Evolutionary conservation across 2,329 filamentous ascomycete genomes (phyloP).

Genomic region (Cladophialophora immunda): DNA sequence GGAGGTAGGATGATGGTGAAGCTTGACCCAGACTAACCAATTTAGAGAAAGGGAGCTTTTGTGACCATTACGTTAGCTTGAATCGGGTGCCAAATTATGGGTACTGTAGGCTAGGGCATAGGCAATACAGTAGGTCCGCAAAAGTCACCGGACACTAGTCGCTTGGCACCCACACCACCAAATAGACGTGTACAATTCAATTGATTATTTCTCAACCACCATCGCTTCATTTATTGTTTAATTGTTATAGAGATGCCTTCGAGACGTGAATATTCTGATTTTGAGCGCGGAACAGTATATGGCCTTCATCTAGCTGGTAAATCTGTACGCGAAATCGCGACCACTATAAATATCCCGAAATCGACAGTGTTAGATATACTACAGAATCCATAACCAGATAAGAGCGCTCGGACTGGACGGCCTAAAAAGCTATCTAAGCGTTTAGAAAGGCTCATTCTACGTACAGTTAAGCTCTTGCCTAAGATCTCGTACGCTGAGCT

Average conservation of each 20-base stretch:
- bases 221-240: neutral
- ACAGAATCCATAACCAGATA: neutral
- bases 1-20: too few species aligned
- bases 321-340: neutral
- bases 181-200: neutral
- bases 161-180: too few species aligned
- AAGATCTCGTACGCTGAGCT: neutral
- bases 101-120: too few species aligned
- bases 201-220: neutral
- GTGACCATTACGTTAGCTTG: too few species aligned
- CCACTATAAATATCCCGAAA: neutral
- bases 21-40: too few species aligned
- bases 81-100: too few species aligned
- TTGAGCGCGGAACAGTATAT: neutral
- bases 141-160: too few species aligned
- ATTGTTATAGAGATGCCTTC: neutral
- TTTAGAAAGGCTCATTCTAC: neutral
- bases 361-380: neutral
- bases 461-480: neutral
- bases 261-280: neutral
- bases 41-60: too few species aligned
- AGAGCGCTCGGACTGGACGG: neutral
- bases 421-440: neutral
- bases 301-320: neutral
- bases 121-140: too few species aligned